These are phyloP conservation scores for Paecilomyces formosus DNA, from an alignment of 2,329 filamentous ascomycete species.

Conservation along the genomic window DNA sequence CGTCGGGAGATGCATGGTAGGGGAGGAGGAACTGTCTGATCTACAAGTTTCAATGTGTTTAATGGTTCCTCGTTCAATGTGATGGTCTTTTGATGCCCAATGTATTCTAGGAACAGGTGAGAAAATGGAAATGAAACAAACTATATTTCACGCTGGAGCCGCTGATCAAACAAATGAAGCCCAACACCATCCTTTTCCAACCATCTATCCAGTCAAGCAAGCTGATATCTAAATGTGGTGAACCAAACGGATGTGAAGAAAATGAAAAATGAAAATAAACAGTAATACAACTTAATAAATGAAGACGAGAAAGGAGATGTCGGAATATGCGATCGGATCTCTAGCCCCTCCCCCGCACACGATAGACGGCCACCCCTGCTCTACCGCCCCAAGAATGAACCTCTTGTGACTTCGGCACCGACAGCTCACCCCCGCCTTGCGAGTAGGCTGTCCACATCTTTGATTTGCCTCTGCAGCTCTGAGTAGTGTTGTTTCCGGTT, in stretches of 20 bases:
- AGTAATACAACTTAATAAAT: background rate
- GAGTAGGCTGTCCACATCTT: slow-evolving; percentile 21
- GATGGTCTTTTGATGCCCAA: background rate
- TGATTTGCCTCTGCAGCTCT: slow-evolving; percentile 23
- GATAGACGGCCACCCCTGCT: background rate
- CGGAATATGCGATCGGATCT: background rate
- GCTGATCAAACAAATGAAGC: background rate
- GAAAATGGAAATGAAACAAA: too few relatives aligned
- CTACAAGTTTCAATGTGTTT: background rate
- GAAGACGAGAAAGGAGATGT: background rate
- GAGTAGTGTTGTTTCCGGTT: slow-evolving; percentile 21
- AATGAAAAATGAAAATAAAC: background rate
- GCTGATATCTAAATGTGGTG: background rate
- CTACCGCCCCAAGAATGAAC: background rate
- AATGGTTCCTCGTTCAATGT: background rate
- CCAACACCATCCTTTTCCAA: background rate
- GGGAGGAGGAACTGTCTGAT: background rate
- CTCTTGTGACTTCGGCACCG: background rate
- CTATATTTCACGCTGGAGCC: background rate
- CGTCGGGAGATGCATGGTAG: background rate
- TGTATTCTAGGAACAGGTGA: too few relatives aligned
- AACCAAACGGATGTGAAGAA: too few relatives aligned
- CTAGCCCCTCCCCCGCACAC: background rate
- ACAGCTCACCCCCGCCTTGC: slow-evolving; percentile 7
- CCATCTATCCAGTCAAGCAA: background rate